Percentiles rank a stretch among this genome's conserved stretches.
These are phyloP conservation scores for Didymella keratinophila DNA, from an alignment of 2,329 filamentous ascomycete genomes.

Conservation along the genomic window DNA sequence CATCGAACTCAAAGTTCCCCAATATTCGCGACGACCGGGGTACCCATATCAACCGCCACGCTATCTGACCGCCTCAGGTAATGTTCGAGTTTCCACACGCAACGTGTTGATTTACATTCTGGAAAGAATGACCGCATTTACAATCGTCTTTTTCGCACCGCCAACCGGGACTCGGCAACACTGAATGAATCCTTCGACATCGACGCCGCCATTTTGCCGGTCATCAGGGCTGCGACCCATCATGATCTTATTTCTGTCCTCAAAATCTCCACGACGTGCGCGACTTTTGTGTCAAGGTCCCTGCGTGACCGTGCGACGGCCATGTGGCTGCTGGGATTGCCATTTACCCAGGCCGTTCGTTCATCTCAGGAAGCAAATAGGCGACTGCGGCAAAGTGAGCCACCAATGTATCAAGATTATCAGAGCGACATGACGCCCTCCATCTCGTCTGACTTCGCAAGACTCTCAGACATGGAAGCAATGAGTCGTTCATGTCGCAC, in stretches of 20 bases:
- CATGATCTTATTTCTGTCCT: slow-evolving; percentile 13
- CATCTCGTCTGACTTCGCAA: not conserved
- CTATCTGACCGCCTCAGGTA: slow-evolving; percentile 19
- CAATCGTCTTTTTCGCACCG: not conserved
- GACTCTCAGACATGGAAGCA: not conserved
- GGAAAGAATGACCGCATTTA: slow-evolving; percentile 1
- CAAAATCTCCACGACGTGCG: slow-evolving; percentile 18
- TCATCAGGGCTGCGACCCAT: slow-evolving; percentile 8
- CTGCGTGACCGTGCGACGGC: slow-evolving; percentile 9
- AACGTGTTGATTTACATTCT: not conserved
- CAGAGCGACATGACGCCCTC: not conserved
- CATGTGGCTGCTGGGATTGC: slow-evolving; percentile 17
- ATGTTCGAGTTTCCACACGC: not conserved
- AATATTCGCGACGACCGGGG: slow-evolving; percentile 8
- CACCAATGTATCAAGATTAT: slow-evolving; percentile 10
- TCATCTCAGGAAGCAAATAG: not conserved
- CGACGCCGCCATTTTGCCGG: slow-evolving; percentile 7
- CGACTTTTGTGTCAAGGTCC: slow-evolving; percentile 1
- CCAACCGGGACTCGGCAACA: slow-evolving; percentile 11
- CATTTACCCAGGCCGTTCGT: slow-evolving; percentile 8
- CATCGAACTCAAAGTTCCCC: slow-evolving; percentile 4
- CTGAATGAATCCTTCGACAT: slow-evolving; percentile 10
- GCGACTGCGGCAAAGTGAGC: slow-evolving; percentile 11
- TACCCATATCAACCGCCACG: slow-evolving; percentile 19
- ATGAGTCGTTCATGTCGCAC: slow-evolving; percentile 4